Base-by-base conservation (phyloP, 1,284 basidiomycete genomes). In the Cutaneotrichosporon sp. region DNA sequence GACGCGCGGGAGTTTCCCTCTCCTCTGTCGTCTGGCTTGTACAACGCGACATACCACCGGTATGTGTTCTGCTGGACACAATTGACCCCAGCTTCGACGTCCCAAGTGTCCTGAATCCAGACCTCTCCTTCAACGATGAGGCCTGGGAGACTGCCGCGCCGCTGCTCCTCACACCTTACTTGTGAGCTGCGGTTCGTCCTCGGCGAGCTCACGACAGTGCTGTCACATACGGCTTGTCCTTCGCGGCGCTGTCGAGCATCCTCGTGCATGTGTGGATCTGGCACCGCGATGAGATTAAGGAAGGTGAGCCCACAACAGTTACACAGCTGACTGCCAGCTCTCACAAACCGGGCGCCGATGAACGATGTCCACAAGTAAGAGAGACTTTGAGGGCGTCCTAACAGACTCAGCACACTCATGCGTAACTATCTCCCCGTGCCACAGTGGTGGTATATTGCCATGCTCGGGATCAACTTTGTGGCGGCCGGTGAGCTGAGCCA, bases 201-300 rank as follows among this genome's bases (percentile, higher is more conserved):
- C 36, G 6, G 3, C 6, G 10, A 18, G 14, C 62, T 66, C n/a
- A 63, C 53, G 14, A 13, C 51, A 65, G 78, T 59, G 80, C 79
- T 13, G 38, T 80, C 9, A 72, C 79, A 0, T 82, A 82, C 63
- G 81, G 77, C 0, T 68, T 83, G 14, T 77, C 78, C 8, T 84
- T 84, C 66, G 82, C 83, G 0, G 80, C 82, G 0, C 70, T 84
- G 18, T 81, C 82, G 0, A 82, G 81, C 57, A 81, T 83, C 7
- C 71, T 84, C 49, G 79, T 80, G 4, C 83, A 84, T 65, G 83
- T 84, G 18, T 76, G 79, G 69, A 74, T 84, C 2, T 84, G 83
- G 82, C 83, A 84, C 66, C 72, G 82, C 38, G 72, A 78, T 11
- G 83, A 84, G 67, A 82, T 84, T 65, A 75, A 75, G 56, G 69